Percentiles rank a stretch among this genome's conserved stretches.
These are phyloP conservation scores for Tuber aestivum DNA, from an alignment of 495 filamentous ascomycete genomes.

Conservation along the genomic window DNA sequence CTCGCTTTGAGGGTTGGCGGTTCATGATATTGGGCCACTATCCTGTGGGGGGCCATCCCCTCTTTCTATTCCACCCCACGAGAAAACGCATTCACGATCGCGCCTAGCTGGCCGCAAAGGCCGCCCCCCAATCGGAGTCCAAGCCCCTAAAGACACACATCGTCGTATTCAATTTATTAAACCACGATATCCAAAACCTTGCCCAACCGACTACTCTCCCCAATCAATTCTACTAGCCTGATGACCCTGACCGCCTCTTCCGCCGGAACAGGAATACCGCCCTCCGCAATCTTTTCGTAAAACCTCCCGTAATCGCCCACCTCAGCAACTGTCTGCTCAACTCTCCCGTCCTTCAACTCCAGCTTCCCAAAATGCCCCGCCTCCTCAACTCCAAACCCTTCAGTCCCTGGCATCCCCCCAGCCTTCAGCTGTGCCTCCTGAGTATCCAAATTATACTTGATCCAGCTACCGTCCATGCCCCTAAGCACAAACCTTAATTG, in stretches of 20 bases:
- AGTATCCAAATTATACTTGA: conserved; percentile 70
- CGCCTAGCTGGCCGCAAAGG: neutral
- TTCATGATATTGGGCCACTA: neutral
- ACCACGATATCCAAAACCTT: conserved; percentile 50
- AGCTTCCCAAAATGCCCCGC: conserved; percentile 47
- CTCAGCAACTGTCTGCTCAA: conserved; percentile 40
- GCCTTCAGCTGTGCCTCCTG: conserved; percentile 76
- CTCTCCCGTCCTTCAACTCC: conserved; percentile 45
- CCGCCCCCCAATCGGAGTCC: neutral
- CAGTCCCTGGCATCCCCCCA: conserved; percentile 49
- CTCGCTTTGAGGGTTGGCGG: neutral
- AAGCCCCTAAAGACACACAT: neutral
- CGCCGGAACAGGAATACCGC: conserved; percentile 63
- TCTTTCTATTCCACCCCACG: neutral
- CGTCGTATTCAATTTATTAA: neutral
- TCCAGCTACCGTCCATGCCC: conserved; percentile 72
- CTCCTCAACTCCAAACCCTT: conserved; percentile 59
- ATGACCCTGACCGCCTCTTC: conserved; percentile 66
- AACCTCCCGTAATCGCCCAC: conserved; percentile 64
- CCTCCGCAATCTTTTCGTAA: conserved; percentile 63
- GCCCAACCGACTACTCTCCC: conserved; percentile 60
- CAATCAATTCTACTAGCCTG: conserved; percentile 65
- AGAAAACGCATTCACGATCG: neutral
- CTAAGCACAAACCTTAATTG: conserved; percentile 77
- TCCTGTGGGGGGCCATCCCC: neutral